A percentile compares a stretch with the other conserved stretches of the same genome.
Conservation (phyloP, 768 basidiomycete genomes). For the Auriculariales sp. region DNA sequence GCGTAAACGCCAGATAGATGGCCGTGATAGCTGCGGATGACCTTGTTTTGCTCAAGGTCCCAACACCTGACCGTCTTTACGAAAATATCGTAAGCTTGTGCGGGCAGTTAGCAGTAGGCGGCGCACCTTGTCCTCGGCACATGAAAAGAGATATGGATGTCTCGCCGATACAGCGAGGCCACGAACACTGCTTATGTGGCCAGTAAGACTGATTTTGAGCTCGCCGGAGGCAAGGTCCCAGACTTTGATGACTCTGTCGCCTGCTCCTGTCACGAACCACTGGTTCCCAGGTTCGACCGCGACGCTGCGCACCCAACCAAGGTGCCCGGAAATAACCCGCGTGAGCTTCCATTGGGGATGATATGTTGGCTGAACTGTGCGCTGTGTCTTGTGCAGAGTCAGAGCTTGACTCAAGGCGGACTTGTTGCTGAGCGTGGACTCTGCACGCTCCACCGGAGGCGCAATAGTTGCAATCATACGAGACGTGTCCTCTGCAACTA, state of each 20-base stretch:
- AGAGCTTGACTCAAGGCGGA: slow-evolving; percentile 75
- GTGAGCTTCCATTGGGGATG: slow-evolving; percentile 94
- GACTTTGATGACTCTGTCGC: slow-evolving; percentile 95
- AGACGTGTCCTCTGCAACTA: slow-evolving; percentile 12
- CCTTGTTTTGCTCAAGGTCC: slow-evolving; percentile 98
- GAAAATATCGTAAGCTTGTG: slow-evolving; percentile 96
- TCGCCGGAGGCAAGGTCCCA: slow-evolving; percentile 99
- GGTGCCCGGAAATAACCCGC: slow-evolving; percentile 92
- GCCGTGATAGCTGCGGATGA: slow-evolving; percentile 96
- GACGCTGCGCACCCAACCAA: slow-evolving; percentile 94
- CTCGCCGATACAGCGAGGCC: slow-evolving; percentile 84
- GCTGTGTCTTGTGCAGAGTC: slow-evolving; percentile 80
- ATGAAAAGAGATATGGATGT: slow-evolving; percentile 95
- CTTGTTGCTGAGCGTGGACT: slow-evolving; percentile 55
- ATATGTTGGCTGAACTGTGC: slow-evolving; percentile 89
- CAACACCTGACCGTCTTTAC: slow-evolving; percentile 97
- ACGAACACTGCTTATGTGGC: slow-evolving; percentile 93
- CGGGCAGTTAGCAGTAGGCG: slow-evolving; percentile 82
- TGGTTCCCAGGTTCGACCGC: slow-evolving; percentile 96
- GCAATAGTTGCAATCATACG: slow-evolving; percentile 59
- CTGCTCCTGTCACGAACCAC: slow-evolving; percentile 98
- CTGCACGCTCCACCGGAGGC: slow-evolving; percentile 25
- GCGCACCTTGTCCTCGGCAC: slow-evolving; percentile 90
- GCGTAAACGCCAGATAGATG: slow-evolving; percentile 97
- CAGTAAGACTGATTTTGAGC: slow-evolving; percentile 88